Conservation (phyloP, 495 filamentous ascomycete species). For the Xylaria palmicola region DNA sequence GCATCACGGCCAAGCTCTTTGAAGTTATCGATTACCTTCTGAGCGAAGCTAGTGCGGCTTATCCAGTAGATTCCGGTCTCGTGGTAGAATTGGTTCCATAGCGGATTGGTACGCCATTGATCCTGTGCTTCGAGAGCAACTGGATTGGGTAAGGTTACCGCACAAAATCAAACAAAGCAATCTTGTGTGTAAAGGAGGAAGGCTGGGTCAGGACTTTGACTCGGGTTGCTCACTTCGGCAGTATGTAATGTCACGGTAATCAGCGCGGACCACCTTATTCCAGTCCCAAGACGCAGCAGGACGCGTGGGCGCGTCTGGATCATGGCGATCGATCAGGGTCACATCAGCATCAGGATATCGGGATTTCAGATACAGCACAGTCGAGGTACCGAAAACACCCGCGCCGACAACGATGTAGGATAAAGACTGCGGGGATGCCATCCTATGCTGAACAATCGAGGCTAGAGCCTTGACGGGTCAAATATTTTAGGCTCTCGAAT, state of each 20-base stretch:
- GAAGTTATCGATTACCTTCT: slow-evolving; percentile 51
- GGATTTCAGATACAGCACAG: slow-evolving; percentile 59
- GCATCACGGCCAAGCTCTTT: slow-evolving; percentile 42
- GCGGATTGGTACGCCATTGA: slow-evolving; percentile 51
- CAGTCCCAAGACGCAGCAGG: slow-evolving; percentile 63
- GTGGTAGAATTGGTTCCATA: slow-evolving; percentile 57
- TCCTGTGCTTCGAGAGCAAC: slow-evolving; percentile 58
- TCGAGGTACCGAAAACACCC: slow-evolving; percentile 66
- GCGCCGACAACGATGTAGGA: slow-evolving; percentile 63
- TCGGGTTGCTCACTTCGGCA: slow-evolving; percentile 26
- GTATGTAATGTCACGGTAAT: slow-evolving; percentile 61
- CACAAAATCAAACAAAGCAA: neutral
- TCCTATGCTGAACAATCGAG: neutral
- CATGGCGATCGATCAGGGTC: slow-evolving; percentile 58
- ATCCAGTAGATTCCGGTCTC: slow-evolving; percentile 56
- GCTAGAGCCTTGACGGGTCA: neutral
- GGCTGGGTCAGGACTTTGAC: neutral
- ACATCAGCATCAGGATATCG: slow-evolving; percentile 50
- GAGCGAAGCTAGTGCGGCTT: slow-evolving; percentile 45
- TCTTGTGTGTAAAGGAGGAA: neutral
- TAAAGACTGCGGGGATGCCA: slow-evolving; percentile 20
- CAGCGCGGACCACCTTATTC: slow-evolving; percentile 67
- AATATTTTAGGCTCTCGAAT: neutral
- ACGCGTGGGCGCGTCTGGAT: slow-evolving; percentile 38
- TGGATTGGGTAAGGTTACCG: neutral